A percentile compares a stretch with the other conserved stretches of the same genome.
phyloP scores from a whole-genome alignment of 441 rosid genomes.

The Populus tomentosa region DNA sequence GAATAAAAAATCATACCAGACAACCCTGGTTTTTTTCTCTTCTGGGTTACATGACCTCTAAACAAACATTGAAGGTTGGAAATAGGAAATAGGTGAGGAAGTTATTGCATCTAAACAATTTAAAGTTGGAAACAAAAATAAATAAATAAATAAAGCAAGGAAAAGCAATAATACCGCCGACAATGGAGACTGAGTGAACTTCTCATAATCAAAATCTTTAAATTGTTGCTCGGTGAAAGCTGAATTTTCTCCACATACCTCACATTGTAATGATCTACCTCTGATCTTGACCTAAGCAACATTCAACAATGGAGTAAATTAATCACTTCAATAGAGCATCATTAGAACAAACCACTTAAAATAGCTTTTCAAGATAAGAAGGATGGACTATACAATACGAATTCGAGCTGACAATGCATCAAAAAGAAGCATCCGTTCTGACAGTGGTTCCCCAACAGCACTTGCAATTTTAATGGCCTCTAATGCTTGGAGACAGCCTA shows the following conservation, averaged over 20 bases:
- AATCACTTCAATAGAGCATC: not conserved
- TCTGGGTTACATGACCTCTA: not conserved
- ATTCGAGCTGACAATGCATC: slow-evolving; percentile 82
- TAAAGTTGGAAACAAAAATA: not conserved
- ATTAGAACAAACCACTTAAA: not conserved
- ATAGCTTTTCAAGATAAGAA: not conserved
- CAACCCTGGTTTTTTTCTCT: not conserved
- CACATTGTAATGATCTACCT: slow-evolving; percentile 63
- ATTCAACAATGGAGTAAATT: not conserved
- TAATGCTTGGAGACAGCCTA: slow-evolving; percentile 94
- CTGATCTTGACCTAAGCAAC: slow-evolving; percentile 74
- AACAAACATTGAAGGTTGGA: not conserved
- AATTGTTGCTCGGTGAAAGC: slow-evolving; percentile 52
- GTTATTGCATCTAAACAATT: not conserved
- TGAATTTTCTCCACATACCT: slow-evolving; percentile 71
- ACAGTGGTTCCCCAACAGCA: slow-evolving; percentile 78
- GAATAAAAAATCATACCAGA: not conserved
- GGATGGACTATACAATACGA: slow-evolving; percentile 50
- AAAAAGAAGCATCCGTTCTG: slow-evolving; percentile 82
- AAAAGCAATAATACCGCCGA: slow-evolving; percentile 35
- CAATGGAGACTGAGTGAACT: slow-evolving; percentile 75
- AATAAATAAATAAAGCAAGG: not conserved
- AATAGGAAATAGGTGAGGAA: not conserved
- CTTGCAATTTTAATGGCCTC: slow-evolving; percentile 92
- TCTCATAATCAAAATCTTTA: slow-evolving; percentile 75